Conservation (phyloP, 257 asterid species). For the Ilex asprella region DNA sequence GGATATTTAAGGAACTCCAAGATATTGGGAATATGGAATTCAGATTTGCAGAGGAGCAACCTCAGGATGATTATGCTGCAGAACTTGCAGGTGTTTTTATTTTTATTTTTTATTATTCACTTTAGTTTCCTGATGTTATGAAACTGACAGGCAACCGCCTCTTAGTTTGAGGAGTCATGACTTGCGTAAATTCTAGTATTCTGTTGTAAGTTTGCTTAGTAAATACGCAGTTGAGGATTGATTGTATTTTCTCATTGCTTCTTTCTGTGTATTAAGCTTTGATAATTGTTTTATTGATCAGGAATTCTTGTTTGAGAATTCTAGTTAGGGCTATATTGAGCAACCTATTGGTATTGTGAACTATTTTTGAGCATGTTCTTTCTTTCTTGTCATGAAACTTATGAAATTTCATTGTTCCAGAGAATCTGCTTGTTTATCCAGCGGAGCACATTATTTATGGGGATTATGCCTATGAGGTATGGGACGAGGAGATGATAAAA, state of each 20-base stretch:
- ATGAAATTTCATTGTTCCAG: constrained; percentile 39
- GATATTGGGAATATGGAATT: constrained; percentile 88
- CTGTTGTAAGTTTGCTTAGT: too few relatives aligned
- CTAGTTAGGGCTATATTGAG: not conserved
- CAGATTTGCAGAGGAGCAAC: constrained; percentile 91
- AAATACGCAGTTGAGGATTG: too few relatives aligned
- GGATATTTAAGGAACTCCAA: constrained; percentile 96
- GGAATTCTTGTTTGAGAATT: not conserved
- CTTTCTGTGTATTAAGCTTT: too few relatives aligned
- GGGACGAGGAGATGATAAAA: constrained; percentile 77
- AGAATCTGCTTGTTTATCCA: constrained; percentile 79
- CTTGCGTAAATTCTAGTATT: not conserved
- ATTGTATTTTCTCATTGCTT: too few relatives aligned
- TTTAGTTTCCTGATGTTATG: not conserved
- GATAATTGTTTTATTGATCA: too few relatives aligned
- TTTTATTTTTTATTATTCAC: constrained; percentile 1
- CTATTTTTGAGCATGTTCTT: not conserved
- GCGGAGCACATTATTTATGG: constrained; percentile 86
- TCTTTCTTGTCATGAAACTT: not conserved
- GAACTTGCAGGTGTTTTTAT: constrained; percentile 68
- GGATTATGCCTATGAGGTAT: constrained; percentile 75
- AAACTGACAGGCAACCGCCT: not conserved
- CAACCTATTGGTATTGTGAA: not conserved
- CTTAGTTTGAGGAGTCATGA: not conserved
- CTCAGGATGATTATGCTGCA: constrained; percentile 96